Percentiles rank a stretch among this genome's conserved stretches.
Conservation (phyloP, 495 filamentous ascomycete species). For the Annulohypoxylon moriforme region DNA sequence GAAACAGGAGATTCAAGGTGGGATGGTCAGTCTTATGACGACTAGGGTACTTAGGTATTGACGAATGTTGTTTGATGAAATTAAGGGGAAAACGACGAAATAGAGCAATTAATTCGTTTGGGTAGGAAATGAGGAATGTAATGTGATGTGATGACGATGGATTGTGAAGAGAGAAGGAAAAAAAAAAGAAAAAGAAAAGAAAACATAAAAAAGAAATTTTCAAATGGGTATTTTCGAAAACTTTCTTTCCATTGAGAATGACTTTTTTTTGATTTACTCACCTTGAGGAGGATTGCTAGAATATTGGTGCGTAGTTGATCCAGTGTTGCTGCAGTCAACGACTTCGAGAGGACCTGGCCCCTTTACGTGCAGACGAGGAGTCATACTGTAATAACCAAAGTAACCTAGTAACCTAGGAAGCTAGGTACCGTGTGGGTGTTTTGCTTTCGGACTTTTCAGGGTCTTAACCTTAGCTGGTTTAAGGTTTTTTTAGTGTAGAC, state of each 20-base stretch:
- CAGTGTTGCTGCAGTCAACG: constrained; percentile 35
- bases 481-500: constrained; percentile 43
- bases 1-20: constrained; percentile 21
- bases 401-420: background rate
- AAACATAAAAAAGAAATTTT: background rate
- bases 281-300: constrained; percentile 17
- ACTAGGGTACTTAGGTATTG: background rate
- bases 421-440: background rate
- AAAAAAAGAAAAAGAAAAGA: constrained; percentile 12
- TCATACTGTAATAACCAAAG: constrained; percentile 33
- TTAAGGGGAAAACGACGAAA: background rate
- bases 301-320: constrained; percentile 32
- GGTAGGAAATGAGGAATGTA: constrained; percentile 3
- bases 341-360: constrained; percentile 42
- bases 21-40: constrained; percentile 16
- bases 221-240: background rate
- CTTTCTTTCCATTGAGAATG: constrained; percentile 1
- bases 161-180: background rate
- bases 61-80: constrained; percentile 8
- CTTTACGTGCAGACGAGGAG: constrained; percentile 48
- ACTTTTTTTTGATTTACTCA: constrained; percentile 17
- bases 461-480: constrained; percentile 43
- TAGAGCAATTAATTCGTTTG: background rate
- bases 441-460: constrained; percentile 35
- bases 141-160: background rate